Base-by-base conservation (phyloP, 345 rosid genomes). In the Heritiera littoralis region DNA sequence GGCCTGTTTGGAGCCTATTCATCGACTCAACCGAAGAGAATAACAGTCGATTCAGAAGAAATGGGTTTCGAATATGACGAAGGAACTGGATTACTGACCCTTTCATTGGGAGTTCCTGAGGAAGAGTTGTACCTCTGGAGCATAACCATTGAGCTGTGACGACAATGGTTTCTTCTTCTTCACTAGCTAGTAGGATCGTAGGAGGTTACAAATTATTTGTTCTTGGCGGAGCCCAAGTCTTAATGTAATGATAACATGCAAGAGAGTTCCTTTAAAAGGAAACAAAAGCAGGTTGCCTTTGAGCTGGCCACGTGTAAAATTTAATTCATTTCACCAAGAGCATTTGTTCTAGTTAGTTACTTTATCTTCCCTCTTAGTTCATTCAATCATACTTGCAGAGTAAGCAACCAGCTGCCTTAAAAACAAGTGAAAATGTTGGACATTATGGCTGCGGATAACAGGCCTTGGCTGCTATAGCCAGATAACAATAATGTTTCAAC, bases 1-100 rank as follows among this genome's bases (percentile, higher is more conserved):
- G 94, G 90, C 66, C 13, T 66, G 4, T 85, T 89, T 5, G 91
- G 89, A 61, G 88, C 89, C 14, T 91, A 88, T 76, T 84, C 89
- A 35, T 89, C 89, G 1, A 35, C 78, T 40, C 85, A 63, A 14
- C 90, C 92, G 0, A 83, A 80, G 80, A 88, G 86, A 74, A 79
- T 89, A 35, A 30, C 43, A 4, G 84, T 88, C 11, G 87, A 88
- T 58, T 71, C 79, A 0, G 66, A 86, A 77, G 87, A 88, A 49
- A 78, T 77, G 8, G 79, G 77, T 48, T 91, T 91, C 28, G 70
- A 12, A 28, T 88, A 86, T 17, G 82, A 86, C 9, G 88, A 84
- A 75, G 78, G 2, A 12, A 78, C 84, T 20, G 88, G 91, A 35
- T 72, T 89, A 80, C 80, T 88, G 78, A 87, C 85, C 15, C 12